Conservation (phyloP, 768 basidiomycete genomes). For the Neoboletus brunneissimus region DNA sequence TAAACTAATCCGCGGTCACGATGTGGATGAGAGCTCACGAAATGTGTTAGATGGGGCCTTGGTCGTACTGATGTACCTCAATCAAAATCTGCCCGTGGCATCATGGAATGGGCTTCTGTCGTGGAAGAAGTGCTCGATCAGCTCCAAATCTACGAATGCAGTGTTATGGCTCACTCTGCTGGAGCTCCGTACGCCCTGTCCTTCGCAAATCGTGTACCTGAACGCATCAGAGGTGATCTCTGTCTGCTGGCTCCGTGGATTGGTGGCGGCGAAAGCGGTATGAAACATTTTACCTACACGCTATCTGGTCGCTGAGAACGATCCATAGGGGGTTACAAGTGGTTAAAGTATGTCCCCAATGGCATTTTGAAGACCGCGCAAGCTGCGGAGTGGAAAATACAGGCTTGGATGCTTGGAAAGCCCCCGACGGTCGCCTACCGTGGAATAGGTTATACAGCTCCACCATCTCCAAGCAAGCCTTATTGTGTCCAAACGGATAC, state of each 20-base stretch:
- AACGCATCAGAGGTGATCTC: slow-evolving; percentile 78
- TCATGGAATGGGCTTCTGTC: slow-evolving; percentile 86
- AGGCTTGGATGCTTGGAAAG: slow-evolving; percentile 97
- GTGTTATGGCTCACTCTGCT: slow-evolving; percentile 93
- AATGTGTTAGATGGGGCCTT: slow-evolving; percentile 73
- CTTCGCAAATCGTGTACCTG: slow-evolving; percentile 70
- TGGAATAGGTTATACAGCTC: slow-evolving; percentile 79
- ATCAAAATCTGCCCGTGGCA: slow-evolving; percentile 67
- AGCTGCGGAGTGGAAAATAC: slow-evolving; percentile 95
- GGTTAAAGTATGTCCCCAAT: slow-evolving; percentile 95
- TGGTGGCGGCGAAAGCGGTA: slow-evolving; percentile 84
- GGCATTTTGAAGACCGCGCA: slow-evolving; percentile 92
- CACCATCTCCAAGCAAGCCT: slow-evolving; percentile 35
- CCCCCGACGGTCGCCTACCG: slow-evolving; percentile 81
- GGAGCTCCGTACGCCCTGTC: slow-evolving; percentile 94
- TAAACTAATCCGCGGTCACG: slow-evolving; percentile 33
- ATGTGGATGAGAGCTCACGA: slow-evolving; percentile 9
- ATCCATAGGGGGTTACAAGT: slow-evolving; percentile 76
- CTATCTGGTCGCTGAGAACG: slow-evolving; percentile 11
- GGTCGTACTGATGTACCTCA: slow-evolving; percentile 76
- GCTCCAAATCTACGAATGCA: slow-evolving; percentile 73
- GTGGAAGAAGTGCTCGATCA: slow-evolving; percentile 89
- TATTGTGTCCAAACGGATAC: slow-evolving; percentile 18
- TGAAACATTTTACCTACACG: slow-evolving; percentile 29
- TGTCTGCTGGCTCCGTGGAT: slow-evolving; percentile 97